Evolutionary conservation across 1,284 basidiomycete genomes (phyloP).

Genomic region (Quambalaria eucalypti): DNA sequence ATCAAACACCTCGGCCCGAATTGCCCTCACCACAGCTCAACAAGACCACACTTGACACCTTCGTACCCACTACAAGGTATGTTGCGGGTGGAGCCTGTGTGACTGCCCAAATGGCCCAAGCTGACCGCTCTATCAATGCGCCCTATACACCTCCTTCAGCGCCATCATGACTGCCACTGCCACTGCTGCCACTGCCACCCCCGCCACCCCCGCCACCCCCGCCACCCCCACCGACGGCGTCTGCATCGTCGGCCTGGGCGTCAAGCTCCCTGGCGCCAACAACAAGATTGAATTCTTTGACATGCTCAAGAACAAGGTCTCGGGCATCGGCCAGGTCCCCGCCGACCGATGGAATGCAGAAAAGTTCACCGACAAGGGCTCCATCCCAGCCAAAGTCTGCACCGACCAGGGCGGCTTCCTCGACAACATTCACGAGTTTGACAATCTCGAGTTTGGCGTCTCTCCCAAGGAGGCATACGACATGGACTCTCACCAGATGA

Average conservation of each 20-base stretch:
- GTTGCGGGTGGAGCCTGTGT: no score
- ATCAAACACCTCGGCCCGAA: no score
- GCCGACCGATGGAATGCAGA: conserved; percentile 21
- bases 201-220: no score
- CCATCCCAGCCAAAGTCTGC: conserved; percentile 10
- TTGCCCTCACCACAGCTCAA: no score
- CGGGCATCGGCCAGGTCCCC: conserved; percentile 5
- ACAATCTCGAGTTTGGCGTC: conserved; percentile 16
- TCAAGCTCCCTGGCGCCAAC: background rate
- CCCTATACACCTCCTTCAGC: no score
- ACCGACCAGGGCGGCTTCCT: conserved; percentile 17
- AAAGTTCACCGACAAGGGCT: conserved; percentile 16
- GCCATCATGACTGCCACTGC: no score
- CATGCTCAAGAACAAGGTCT: background rate
- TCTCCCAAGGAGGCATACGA: conserved; percentile 8
- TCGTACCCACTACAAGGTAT: no score
- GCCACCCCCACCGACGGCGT: no score
- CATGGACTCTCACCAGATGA: conserved; percentile 9
- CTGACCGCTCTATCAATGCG: no score
- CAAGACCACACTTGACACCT: no score
- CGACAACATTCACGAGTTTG: conserved; percentile 10
- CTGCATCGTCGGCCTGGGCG: background rate
- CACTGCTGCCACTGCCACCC: no score
- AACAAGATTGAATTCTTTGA: conserved; percentile 1
- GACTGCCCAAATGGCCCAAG: no score